Conservation (phyloP, 2,329 filamentous ascomycete species). For the Macrophomina phaseolina region DNA sequence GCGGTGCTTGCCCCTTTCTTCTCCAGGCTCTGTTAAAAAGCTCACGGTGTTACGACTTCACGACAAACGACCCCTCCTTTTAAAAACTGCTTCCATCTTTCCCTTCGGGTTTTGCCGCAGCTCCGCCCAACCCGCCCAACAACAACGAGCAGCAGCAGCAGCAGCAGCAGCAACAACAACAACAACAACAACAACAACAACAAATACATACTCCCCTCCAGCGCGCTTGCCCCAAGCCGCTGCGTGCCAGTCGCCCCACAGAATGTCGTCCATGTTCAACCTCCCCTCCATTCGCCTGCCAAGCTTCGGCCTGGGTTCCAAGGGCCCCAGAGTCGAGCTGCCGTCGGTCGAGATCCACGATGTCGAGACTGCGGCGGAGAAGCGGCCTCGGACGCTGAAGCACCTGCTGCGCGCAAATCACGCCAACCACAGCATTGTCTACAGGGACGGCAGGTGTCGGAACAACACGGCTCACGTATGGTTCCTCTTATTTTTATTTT, state of each 20-base stretch:
- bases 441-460: slow-evolving; percentile 74
- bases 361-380: slow-evolving; percentile 80
- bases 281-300: slow-evolving; percentile 25
- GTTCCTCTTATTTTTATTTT: slow-evolving; percentile 19
- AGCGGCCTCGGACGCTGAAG: slow-evolving; percentile 81
- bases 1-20: slow-evolving; percentile 4
- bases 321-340: slow-evolving; percentile 51
- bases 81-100: background rate
- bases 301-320: slow-evolving; percentile 22
- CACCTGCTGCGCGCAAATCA: slow-evolving; percentile 92
- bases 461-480: slow-evolving; percentile 81
- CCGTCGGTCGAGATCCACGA: slow-evolving; percentile 75
- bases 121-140: slow-evolving; percentile 9
- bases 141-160: background rate
- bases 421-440: slow-evolving; percentile 83
- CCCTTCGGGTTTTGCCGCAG: background rate
- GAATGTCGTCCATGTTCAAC: slow-evolving; percentile 16
- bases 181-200: too few relatives aligned
- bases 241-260: too few relatives aligned
- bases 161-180: background rate
- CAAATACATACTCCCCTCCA: background rate
- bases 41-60: slow-evolving; percentile 4
- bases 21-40: background rate
- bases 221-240: background rate
- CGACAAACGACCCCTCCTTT: background rate